Evolutionary conservation across 768 basidiomycete species (phyloP).

Genomic region (Hygrocybe coccinea): DNA sequence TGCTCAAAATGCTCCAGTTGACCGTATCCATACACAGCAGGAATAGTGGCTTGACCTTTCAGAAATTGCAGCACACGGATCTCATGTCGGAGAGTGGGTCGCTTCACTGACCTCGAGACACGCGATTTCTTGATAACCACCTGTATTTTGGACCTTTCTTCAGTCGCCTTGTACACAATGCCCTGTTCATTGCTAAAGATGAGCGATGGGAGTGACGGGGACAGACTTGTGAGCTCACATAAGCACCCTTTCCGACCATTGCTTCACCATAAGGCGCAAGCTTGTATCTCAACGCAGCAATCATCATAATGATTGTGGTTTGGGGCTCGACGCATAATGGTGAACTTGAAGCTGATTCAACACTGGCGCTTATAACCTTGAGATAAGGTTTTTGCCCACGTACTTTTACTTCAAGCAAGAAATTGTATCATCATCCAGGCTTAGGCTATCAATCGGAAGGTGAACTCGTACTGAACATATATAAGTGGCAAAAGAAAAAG

Average conservation of each 20-base stretch:
- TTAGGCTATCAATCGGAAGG: too few relatives aligned
- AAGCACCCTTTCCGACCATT: conserved; percentile 1
- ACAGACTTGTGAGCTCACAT: conserved; percentile 2
- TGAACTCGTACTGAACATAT: too few relatives aligned
- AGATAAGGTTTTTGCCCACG: too few relatives aligned
- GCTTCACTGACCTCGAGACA: conserved; percentile 26
- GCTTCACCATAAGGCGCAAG: conserved; percentile 15
- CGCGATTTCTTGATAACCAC: conserved; percentile 33
- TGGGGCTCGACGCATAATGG: neutral
- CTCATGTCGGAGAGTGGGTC: conserved; percentile 28
- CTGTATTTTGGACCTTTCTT: conserved; percentile 13
- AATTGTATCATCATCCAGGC: too few relatives aligned
- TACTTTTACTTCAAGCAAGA: too few relatives aligned
- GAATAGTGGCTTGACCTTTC: conserved; percentile 29
- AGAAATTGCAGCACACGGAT: conserved; percentile 24
- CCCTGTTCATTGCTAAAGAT: conserved; percentile 15
- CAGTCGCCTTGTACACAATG: conserved; percentile 21
- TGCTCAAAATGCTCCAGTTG: conserved; percentile 33
- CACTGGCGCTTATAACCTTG: too few relatives aligned
- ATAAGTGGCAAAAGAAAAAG: too few relatives aligned
- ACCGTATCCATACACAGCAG: conserved; percentile 28
- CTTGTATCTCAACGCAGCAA: conserved; percentile 15
- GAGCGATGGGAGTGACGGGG: neutral
- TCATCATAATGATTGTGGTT: neutral
- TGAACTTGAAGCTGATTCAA: too few relatives aligned